Base-by-base conservation (phyloP, 805 yeast genomes). In the Candida anglica region DNA sequence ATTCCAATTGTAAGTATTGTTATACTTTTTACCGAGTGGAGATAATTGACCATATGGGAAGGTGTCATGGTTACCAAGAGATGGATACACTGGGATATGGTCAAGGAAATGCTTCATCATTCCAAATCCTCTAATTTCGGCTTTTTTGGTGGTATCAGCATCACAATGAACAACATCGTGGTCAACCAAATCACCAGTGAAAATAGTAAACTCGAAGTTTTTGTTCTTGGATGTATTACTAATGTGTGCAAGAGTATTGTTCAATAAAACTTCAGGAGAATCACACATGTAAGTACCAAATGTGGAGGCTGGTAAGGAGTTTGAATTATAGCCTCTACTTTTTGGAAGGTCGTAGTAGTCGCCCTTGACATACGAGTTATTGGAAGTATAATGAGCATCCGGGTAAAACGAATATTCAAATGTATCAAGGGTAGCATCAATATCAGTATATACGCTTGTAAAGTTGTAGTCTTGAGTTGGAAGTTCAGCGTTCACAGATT, bases 171-270 rank as follows among this genome's bases (percentile, higher is more conserved):
- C 48, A 37, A 71, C 76, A 44, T 75, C 79, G 48, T 81, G 89
- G 52, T 81, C 87, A 34, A 81, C 81, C 50, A 80, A 64, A 48
- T 81, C 89, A 37, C 88, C 88, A 4, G 87, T 81, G 64, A 81
- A 81, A 24, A 81, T 55, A 2, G 81, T 69, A 48, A 81, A 81
- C 33, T 78, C 81, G 45, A 71, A 80, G 6, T 61, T 45, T 23
- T 67, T 40, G 26, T 60, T 48, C 8, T 53, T 44, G 11, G 52
- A 38, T 22, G 53, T 36, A 36, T 63, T 58, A 39, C 57, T 56
- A 32, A 74, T 61, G 17, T 72, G 58, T 32, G 63, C 60, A 50
- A 81, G 56, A 8, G 84, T 71, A 42, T 73, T 73, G 51, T 79
- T 80, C 45, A 81, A 60, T 43, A 81, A 58, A 13, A 75, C 52